Evolutionary conservation across 805 yeast species (phyloP), one percentile per base, ranked within the genome.

Genomic region (Metschnikowia continentalis): DNA sequence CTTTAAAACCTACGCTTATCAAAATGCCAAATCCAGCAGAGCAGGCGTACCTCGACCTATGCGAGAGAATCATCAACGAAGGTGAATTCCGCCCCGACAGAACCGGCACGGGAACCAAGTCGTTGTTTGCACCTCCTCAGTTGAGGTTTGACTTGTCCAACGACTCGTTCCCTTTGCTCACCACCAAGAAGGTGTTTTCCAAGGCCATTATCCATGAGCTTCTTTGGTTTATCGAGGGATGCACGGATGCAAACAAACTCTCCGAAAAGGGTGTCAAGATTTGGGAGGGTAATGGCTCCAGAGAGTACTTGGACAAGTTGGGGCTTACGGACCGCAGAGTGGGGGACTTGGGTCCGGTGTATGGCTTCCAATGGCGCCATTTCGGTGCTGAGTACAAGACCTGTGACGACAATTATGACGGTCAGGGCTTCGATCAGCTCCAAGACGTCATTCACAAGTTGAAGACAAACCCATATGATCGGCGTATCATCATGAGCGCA

Each of bases 321-420:
- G 99, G 98, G 0, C 77, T 94, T 42, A 77, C 78, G 0, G 76
- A 87, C 52, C 83, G 96, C 64, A 76, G 90, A 52, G 97, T 83
- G 61, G 98, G 98, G 49, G 99, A 94, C 70, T 69, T 94, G 59
- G 99, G 99, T 1, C 99, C 99, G 1, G 97, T 94, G 2, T 94
- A 94, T 66, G 99, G 99, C 0, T 94, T 94, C 72, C 99, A 94
- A 69, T 94, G 99, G 99, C 83, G 99, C 62, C 99, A 94, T 69
- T 94, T 94, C 68, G 99, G 99, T 41, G 99, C 99, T 5, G 83
- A 88, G 58, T 94, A 94, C 66, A 75, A 63, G 32, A 90, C 90
- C 49, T 89, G 96, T 63, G 90, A 92, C 53, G 78, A 91, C 2
- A 95, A 94, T 64, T 94, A 94, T 64, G 65, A 86, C 0, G 92